phyloP scores from a whole-genome alignment of 2,329 filamentous ascomycete genomes.

The Neoascochyta sp. region DNA sequence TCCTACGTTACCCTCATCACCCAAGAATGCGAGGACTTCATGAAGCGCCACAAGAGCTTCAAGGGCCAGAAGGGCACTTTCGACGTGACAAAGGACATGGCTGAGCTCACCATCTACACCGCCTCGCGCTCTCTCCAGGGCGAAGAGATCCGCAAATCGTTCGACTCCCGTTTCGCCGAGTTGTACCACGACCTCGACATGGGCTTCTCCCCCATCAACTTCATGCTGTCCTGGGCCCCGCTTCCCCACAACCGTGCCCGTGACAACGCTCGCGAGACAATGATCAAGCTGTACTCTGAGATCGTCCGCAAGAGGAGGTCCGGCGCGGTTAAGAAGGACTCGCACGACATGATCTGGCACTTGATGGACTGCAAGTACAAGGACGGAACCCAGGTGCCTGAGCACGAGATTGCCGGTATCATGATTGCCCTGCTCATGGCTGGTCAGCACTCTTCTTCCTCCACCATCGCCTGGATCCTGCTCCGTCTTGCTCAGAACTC shows the following conservation, averaged over 20 bases:
- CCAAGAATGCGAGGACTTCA: slow-evolving; percentile 68
- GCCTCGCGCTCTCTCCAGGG: slow-evolving; percentile 83
- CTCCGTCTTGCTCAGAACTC: slow-evolving; percentile 74
- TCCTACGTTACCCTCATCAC: slow-evolving; percentile 77
- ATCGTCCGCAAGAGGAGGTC: slow-evolving; percentile 71
- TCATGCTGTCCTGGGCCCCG: slow-evolving; percentile 83
- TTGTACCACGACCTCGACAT: slow-evolving; percentile 87
- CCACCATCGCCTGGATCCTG: slow-evolving; percentile 80
- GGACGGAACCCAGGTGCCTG: slow-evolving; percentile 72
- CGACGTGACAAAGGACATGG: slow-evolving; percentile 71
- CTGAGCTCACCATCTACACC: slow-evolving; percentile 86
- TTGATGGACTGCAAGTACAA: slow-evolving; percentile 84
- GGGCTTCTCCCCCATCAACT: slow-evolving; percentile 86
- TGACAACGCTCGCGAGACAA: slow-evolving; percentile 73
- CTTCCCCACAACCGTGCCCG: slow-evolving; percentile 83
- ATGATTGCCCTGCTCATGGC: slow-evolving; percentile 94
- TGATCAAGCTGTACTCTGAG: slow-evolving; percentile 77
- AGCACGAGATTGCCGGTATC: slow-evolving; percentile 83
- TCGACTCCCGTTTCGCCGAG: slow-evolving; percentile 74
- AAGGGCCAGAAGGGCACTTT: slow-evolving; percentile 65
- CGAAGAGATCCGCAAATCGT: slow-evolving; percentile 73
- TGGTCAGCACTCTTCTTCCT: slow-evolving; percentile 84
- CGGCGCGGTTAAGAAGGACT: slow-evolving; percentile 48
- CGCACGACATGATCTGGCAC: slow-evolving; percentile 81
- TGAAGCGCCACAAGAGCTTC: slow-evolving; percentile 65